A percentile compares a stretch with the other conserved stretches of the same genome.
Evolutionary conservation across 345 rosid species (phyloP).

Genomic region (Camelina laxa): DNA sequence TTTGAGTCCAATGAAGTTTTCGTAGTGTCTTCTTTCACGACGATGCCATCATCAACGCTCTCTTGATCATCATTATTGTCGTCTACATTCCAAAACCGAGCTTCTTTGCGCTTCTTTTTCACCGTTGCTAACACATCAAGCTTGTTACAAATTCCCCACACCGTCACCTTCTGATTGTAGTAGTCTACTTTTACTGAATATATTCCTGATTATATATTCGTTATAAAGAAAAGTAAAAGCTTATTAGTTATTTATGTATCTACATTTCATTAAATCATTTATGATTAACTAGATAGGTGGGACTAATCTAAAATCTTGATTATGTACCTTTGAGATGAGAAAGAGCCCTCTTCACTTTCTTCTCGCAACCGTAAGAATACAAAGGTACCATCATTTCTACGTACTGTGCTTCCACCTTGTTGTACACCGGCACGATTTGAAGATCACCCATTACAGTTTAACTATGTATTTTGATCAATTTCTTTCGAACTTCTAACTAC

Average conservation of each 20-base stretch:
- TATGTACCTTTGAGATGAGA: constrained; percentile 79
- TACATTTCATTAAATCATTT: neutral
- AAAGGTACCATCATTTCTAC: constrained; percentile 97
- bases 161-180: constrained; percentile 74
- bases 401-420: constrained; percentile 84
- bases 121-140: constrained; percentile 61
- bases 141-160: constrained; percentile 95
- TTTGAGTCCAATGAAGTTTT: constrained; percentile 22
- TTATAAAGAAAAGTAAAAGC: neutral
- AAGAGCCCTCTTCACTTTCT: constrained; percentile 72
- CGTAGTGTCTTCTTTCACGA: constrained; percentile 34
- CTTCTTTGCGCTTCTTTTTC: constrained; percentile 74
- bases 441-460: constrained; percentile 54
- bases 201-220: constrained; percentile 56
- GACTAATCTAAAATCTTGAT: neutral
- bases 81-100: constrained; percentile 74
- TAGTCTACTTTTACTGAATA: constrained; percentile 75
- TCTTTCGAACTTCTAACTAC: constrained; percentile 6
- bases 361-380: constrained; percentile 83
- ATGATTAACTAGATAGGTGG: neutral
- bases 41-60: constrained; percentile 22
- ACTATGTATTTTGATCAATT: neutral
- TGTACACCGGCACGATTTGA: constrained; percentile 68
- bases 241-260: neutral
- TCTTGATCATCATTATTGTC: constrained; percentile 42